Evolutionary conservation across 805 yeast species (phyloP).

Genomic region (Danielia reshetovae): DNA sequence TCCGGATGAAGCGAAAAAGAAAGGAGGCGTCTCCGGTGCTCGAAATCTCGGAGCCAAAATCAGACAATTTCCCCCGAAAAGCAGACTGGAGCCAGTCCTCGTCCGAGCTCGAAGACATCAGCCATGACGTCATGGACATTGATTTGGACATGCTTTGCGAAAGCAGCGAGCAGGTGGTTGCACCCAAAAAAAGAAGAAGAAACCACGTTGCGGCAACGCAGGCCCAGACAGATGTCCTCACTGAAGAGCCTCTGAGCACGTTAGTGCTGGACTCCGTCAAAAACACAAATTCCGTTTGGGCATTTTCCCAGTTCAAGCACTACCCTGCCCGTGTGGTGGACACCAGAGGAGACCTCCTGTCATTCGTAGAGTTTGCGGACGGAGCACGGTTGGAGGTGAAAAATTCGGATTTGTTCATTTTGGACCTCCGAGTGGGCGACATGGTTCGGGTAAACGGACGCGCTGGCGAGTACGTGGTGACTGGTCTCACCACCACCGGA

Average conservation of each 20-base stretch:
- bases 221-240: conserved; percentile 2
- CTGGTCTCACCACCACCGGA: conserved; percentile 37
- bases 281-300: conserved; percentile 46
- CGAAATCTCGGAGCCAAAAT: neutral
- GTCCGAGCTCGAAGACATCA: conserved; percentile 22
- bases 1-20: conserved; percentile 17
- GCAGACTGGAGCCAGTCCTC: conserved; percentile 9
- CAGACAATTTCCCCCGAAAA: neutral
- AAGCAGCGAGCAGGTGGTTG: conserved; percentile 2
- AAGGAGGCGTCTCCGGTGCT: neutral
- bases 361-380: conserved; percentile 38
- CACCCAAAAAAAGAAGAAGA: conserved; percentile 8
- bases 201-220: conserved; percentile 1
- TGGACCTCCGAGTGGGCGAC: conserved; percentile 61
- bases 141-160: conserved; percentile 6
- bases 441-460: conserved; percentile 33
- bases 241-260: conserved; percentile 10
- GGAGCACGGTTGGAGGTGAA: conserved; percentile 20
- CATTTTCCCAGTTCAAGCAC: conserved; percentile 43
- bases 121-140: conserved; percentile 10
- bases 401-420: conserved; percentile 36
- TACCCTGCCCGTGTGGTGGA: conserved; percentile 46
- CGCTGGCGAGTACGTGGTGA: conserved; percentile 35
- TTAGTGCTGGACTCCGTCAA: conserved; percentile 11
- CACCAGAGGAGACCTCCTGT: conserved; percentile 22